Conservation (phyloP, 1,284 basidiomycete genomes). For the Afroboletus lepidellus region DNA sequence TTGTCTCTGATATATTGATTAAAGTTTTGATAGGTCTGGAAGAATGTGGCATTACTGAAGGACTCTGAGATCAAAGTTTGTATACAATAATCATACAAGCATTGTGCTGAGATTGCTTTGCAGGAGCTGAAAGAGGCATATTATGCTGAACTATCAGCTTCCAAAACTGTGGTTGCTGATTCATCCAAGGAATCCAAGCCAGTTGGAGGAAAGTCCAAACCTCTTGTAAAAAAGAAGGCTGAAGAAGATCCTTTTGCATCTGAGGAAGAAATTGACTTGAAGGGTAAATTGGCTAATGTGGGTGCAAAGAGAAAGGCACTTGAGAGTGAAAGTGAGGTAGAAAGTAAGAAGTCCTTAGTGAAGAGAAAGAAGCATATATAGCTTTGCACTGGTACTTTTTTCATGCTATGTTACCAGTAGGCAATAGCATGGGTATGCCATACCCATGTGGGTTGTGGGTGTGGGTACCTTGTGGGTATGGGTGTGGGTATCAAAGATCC, state of each 20-base stretch:
- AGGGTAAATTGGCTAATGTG: not conserved
- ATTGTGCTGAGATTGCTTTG: not conserved
- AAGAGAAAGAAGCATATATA: slow-evolving; percentile 8
- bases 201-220: slow-evolving; percentile 40
- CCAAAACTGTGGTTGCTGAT: slow-evolving; percentile 28
- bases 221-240: slow-evolving; percentile 40
- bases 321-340: slow-evolving; percentile 12
- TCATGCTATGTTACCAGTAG: too few species aligned
- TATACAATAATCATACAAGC: not conserved
- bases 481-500: too few species aligned
- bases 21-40: slow-evolving; percentile 53
- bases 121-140: slow-evolving; percentile 61
- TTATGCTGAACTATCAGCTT: slow-evolving; percentile 42
- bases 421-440: too few species aligned
- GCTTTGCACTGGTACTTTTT: not conserved
- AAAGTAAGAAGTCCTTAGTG: slow-evolving; percentile 5
- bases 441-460: too few species aligned
- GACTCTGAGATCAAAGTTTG: slow-evolving; percentile 61
- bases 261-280: slow-evolving; percentile 38
- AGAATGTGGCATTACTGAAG: slow-evolving; percentile 54
- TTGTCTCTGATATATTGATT: not conserved
- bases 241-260: slow-evolving; percentile 47
- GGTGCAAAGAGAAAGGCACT: slow-evolving; percentile 5
- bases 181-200: slow-evolving; percentile 23
- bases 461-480: too few species aligned